These are phyloP conservation scores for Wickerhamomyces strasburgensis DNA, from an alignment of 805 yeast genomes.

Conservation along the genomic window DNA sequence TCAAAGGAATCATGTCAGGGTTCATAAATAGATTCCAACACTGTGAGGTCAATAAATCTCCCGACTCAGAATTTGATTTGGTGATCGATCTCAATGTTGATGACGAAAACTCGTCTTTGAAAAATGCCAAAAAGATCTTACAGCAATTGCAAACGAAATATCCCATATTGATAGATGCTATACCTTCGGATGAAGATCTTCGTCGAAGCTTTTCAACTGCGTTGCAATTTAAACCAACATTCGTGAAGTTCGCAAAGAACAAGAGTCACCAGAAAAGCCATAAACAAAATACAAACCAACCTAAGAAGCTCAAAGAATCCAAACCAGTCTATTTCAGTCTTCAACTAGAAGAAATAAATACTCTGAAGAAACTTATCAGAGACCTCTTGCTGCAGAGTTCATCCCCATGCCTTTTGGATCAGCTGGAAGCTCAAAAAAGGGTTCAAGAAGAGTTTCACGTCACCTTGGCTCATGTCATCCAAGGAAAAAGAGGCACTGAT, in stretches of 20 bases:
- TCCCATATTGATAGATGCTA: constrained; percentile 37
- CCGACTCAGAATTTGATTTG: constrained; percentile 65
- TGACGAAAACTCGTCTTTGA: constrained; percentile 38
- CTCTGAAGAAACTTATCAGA: constrained; percentile 12
- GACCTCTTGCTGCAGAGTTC: constrained; percentile 1
- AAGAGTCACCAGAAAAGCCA: constrained; percentile 9
- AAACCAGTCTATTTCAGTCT: constrained; percentile 46
- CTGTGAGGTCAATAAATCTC: constrained; percentile 38
- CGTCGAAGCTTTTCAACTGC: constrained; percentile 48
- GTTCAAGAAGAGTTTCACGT: constrained; percentile 59
- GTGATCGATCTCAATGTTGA: constrained; percentile 53
- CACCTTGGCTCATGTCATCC: constrained; percentile 51
- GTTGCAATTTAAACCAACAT: constrained; percentile 47
- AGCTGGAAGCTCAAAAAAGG: constrained; percentile 29
- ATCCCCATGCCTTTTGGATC: neutral
- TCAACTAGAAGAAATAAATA: constrained; percentile 23
- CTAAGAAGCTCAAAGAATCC: constrained; percentile 9
- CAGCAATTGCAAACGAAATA: constrained; percentile 34
- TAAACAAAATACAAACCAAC: constrained; percentile 1
- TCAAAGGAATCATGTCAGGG: constrained; percentile 64
- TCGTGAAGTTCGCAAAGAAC: constrained; percentile 31
- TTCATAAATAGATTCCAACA: constrained; percentile 69
- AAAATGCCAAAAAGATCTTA: constrained; percentile 44
- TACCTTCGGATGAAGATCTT: constrained; percentile 40
- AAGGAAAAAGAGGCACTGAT: constrained; percentile 27